A percentile compares a stretch with the other conserved stretches of the same genome.
Conservation (phyloP, 176 grass and related monocot species). For the Miscanthus lutarioriparius region DNA sequence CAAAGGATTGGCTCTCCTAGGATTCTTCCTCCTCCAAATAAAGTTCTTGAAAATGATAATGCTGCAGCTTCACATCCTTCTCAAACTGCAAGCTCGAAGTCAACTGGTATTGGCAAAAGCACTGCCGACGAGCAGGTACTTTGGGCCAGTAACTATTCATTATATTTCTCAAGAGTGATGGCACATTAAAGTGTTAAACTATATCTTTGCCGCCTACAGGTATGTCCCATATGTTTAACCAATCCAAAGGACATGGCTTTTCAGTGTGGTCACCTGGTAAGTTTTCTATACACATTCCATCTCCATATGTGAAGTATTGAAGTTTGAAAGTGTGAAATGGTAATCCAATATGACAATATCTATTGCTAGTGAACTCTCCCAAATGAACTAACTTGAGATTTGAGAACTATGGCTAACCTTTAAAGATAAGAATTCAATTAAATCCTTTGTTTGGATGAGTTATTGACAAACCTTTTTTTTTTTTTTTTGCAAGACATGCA, state of each 20-base stretch:
- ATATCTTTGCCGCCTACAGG: constrained; percentile 42
- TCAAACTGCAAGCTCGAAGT: constrained; percentile 29
- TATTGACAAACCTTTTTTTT: neutral
- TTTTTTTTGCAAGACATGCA: constrained; percentile 63
- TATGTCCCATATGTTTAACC: constrained; percentile 90
- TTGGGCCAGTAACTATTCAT: neutral
- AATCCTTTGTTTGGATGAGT: neutral
- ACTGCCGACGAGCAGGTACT: constrained; percentile 59
- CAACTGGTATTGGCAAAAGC: constrained; percentile 27
- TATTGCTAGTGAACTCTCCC: neutral
- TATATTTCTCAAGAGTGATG: neutral
- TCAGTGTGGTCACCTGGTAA: constrained; percentile 94
- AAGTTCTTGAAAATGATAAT: constrained; percentile 65
- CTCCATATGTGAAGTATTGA: neutral
- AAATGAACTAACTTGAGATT: neutral
- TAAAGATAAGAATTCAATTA: neutral
- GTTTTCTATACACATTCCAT: neutral
- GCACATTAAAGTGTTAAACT: constrained; percentile 8
- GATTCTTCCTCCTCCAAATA: constrained; percentile 78
- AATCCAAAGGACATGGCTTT: constrained; percentile 98
- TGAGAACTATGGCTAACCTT: neutral
- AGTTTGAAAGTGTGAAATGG: constrained; percentile 14
- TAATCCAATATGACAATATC: neutral
- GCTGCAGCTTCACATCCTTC: constrained; percentile 43
- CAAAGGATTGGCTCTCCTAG: constrained; percentile 40